phyloP scores from a whole-genome alignment of 176 grass and related monocot species.

The Oryza australiensis region DNA sequence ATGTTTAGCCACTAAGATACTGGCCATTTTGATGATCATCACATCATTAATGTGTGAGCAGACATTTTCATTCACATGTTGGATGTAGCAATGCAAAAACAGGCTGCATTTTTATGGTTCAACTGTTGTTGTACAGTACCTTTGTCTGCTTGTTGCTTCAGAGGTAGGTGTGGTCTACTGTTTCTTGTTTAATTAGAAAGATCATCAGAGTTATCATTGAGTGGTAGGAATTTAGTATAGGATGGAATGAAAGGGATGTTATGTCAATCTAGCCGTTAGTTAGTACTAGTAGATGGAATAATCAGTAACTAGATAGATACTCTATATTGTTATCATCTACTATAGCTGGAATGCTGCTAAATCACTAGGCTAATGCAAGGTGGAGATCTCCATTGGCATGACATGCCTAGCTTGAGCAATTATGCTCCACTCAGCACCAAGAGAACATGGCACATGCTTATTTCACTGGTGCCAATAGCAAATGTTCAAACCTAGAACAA shows the following conservation, averaged over 20 bases:
- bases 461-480: slow-evolving; percentile 17
- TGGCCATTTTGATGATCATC: neutral
- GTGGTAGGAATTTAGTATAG: neutral
- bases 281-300: neutral
- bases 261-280: slow-evolving; percentile 12
- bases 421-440: slow-evolving; percentile 22
- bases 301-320: neutral
- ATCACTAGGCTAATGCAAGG: neutral
- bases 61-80: neutral
- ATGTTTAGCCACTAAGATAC: slow-evolving; percentile 10
- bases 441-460: slow-evolving; percentile 45
- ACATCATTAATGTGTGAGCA: neutral
- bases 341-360: slow-evolving; percentile 14
- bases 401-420: slow-evolving; percentile 14
- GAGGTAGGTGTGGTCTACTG: neutral
- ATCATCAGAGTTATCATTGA: neutral
- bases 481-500: slow-evolving; percentile 18
- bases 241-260: slow-evolving; percentile 14
- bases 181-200: neutral
- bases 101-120: neutral
- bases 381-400: neutral
- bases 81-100: neutral
- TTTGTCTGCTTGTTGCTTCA: neutral
- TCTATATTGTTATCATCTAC: neutral
- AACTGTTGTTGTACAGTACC: neutral